Conservation (phyloP, 73 alveolate species). For the Blepharisma stoltei region DNA sequence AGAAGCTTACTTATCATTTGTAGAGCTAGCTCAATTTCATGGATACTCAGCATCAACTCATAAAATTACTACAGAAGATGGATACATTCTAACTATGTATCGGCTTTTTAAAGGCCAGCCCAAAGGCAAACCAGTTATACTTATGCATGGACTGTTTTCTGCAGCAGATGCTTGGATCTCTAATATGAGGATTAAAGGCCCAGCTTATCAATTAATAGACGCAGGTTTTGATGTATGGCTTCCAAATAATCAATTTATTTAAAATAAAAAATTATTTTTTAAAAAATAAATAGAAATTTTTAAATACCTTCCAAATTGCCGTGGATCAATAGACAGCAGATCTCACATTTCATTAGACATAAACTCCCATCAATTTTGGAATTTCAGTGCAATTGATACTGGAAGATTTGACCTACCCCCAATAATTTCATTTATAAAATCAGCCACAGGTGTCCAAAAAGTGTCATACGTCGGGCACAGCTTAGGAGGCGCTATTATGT, state of each 20-base stretch:
- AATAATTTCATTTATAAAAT: neutral
- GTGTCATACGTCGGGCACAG: neutral
- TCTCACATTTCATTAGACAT: neutral
- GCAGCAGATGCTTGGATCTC: neutral
- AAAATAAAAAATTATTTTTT: too few relatives aligned
- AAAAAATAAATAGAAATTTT: too few relatives aligned
- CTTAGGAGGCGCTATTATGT: neutral
- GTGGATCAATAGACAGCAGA: neutral
- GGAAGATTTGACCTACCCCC: neutral
- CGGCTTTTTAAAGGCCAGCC: neutral
- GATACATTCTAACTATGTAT: neutral
- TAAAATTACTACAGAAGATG: constrained; percentile 16
- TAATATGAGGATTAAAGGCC: neutral
- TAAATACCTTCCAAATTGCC: neutral
- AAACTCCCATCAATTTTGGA: neutral
- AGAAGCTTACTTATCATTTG: neutral
- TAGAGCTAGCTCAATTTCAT: neutral
- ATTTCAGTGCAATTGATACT: neutral
- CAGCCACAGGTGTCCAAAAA: neutral
- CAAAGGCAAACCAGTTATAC: constrained; percentile 12
- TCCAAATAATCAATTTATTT: too few relatives aligned
- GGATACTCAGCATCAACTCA: neutral
- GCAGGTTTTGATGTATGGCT: constrained; percentile 21
- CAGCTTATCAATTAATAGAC: constrained; percentile 6
- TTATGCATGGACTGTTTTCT: constrained; percentile 1